phyloP scores from a whole-genome alignment of 257 asterid genomes.

The Plantago elongata region DNA sequence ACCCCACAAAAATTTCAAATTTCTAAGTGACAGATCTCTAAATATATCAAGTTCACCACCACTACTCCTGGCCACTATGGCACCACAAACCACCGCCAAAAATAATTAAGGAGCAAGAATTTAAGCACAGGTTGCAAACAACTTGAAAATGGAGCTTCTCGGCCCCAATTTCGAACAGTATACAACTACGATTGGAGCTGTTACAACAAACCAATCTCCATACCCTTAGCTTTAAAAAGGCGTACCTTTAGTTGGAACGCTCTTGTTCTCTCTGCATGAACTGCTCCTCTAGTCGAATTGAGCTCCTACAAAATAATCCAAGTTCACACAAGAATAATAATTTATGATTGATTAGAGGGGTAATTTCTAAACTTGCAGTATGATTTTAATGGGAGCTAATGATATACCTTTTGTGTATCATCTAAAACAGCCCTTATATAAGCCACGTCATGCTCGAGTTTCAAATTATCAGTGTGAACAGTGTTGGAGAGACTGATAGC shows the following conservation, averaged over 20 bases:
- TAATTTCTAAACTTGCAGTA: not conserved
- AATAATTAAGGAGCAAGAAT: no score
- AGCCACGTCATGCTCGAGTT: conserved; percentile 97
- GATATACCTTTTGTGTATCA: conserved; percentile 81
- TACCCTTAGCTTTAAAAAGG: not conserved
- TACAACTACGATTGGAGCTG: no score
- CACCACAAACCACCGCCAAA: no score
- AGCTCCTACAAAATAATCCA: conserved; percentile 55
- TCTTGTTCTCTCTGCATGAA: conserved; percentile 88
- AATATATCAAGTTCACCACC: no score
- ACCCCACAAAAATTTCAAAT: no score
- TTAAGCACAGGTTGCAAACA: no score
- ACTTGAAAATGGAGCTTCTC: no score
- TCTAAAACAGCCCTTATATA: conserved; percentile 92
- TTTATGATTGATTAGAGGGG: conserved; percentile 2
- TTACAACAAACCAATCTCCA: not conserved
- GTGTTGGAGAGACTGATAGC: conserved; percentile 81
- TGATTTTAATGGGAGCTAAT: not conserved
- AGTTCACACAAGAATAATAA: conserved; percentile 11
- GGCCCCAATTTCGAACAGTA: no score
- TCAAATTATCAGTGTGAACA: conserved; percentile 90
- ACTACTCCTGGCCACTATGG: no score
- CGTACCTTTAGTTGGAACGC: conserved; percentile 93
- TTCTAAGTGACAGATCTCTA: no score
- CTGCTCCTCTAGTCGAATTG: conserved; percentile 91